These are phyloP conservation scores for Farysia itapuensis DNA, from an alignment of 1,284 basidiomycete genomes.

Conservation along the genomic window DNA sequence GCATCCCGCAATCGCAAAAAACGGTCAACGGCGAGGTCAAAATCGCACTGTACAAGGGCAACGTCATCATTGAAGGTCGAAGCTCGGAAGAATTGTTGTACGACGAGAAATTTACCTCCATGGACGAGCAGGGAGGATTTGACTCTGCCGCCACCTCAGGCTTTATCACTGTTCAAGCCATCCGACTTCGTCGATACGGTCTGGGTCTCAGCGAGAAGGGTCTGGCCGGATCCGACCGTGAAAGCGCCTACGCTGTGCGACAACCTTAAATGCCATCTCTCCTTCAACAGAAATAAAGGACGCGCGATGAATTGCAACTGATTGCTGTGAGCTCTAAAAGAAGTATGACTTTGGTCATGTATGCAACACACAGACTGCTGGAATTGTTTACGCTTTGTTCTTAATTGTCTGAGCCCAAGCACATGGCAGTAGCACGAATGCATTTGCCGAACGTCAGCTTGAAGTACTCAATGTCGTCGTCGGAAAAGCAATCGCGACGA, in stretches of 20 bases:
- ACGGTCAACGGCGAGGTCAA: conserved; percentile 93
- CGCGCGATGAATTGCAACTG: no score
- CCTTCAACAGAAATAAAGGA: no score
- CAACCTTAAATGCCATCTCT: conserved; percentile 9
- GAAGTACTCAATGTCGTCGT: no score
- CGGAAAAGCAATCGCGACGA: no score
- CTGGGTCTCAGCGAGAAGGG: conserved; percentile 48
- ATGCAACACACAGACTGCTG: no score
- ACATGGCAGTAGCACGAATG: no score
- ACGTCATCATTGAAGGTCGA: conserved; percentile 89
- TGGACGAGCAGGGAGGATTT: conserved; percentile 98
- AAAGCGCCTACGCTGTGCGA: conserved; percentile 50
- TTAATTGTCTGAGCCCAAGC: no score
- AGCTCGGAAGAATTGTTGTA: conserved; percentile 86
- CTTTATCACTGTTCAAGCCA: conserved; percentile 58
- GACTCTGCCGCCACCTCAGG: conserved; percentile 63
- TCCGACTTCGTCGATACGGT: conserved; percentile 55
- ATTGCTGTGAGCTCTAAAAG: no score
- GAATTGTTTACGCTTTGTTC: no score
- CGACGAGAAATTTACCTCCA: conserved; percentile 94
- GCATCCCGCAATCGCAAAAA: conserved; percentile 84
- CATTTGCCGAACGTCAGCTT: no score
- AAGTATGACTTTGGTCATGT: no score
- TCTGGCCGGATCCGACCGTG: conserved; percentile 42
- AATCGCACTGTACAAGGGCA: conserved; percentile 93